phyloP scores from a whole-genome alignment of 75 land plant genomes.

The Picea glauca region DNA sequence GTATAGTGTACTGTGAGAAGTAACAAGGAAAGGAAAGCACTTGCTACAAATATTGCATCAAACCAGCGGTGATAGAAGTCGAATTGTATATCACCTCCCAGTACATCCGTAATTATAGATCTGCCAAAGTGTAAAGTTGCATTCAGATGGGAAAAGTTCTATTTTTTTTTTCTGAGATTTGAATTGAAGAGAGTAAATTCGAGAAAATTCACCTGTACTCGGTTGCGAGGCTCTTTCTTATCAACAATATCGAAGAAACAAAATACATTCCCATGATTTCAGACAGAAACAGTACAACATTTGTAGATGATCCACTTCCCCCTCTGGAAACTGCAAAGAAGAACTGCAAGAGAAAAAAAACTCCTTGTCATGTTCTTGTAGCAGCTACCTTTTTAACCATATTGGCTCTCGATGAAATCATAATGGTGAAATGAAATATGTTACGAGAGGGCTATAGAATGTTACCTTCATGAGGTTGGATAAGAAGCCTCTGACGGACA shows the following conservation, averaged over 20 bases:
- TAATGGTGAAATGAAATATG: background rate
- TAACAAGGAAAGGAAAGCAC: constrained; percentile 77
- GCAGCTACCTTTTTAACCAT: background rate
- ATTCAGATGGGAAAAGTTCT: background rate
- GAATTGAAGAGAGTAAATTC: background rate
- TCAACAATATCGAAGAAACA: constrained; percentile 87
- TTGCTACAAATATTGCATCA: constrained; percentile 95
- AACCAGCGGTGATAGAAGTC: constrained; percentile 95
- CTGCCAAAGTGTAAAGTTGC: constrained; percentile 29
- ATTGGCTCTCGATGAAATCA: background rate
- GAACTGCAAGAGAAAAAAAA: constrained; percentile 40
- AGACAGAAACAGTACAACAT: constrained; percentile 86
- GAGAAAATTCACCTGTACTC: constrained; percentile 67
- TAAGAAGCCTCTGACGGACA: constrained; percentile 87
- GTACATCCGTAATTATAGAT: constrained; percentile 80
- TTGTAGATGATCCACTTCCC: constrained; percentile 86
- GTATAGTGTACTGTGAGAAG: constrained; percentile 86
- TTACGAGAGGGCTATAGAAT: background rate
- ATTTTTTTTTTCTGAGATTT: background rate
- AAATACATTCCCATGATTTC: constrained; percentile 99
- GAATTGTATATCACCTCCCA: constrained; percentile 96
- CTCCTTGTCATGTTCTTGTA: background rate
- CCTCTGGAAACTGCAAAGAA: constrained; percentile 86
- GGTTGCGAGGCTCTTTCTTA: constrained; percentile 85
- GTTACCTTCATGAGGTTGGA: constrained; percentile 83